A percentile compares a stretch with the other conserved stretches of the same genome.
Evolutionary conservation across 495 filamentous ascomycete genomes (phyloP).

Genomic region (Terfezia boudieri): DNA sequence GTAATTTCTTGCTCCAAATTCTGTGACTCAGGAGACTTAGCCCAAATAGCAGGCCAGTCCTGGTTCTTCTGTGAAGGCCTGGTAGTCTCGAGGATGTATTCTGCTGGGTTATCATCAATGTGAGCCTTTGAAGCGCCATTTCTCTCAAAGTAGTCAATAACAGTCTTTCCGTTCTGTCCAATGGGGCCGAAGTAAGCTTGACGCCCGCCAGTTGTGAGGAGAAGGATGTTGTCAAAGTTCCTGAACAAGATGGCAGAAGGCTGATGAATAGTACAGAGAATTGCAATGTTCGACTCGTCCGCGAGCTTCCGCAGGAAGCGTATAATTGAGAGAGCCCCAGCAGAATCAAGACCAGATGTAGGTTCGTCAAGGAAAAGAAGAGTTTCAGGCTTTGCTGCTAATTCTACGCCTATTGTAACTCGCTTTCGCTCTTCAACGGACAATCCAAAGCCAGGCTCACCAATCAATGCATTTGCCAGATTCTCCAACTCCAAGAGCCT

Average conservation of each 20-base stretch:
- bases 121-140: constrained; percentile 28
- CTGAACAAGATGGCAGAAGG: constrained; percentile 49
- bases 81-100: constrained; percentile 22
- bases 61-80: constrained; percentile 29
- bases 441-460: constrained; percentile 30
- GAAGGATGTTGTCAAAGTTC: constrained; percentile 55
- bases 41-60: constrained; percentile 56
- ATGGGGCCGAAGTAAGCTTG: constrained; percentile 56
- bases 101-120: constrained; percentile 26
- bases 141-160: constrained; percentile 19
- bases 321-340: constrained; percentile 63
- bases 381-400: constrained; percentile 65
- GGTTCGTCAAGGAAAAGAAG: constrained; percentile 69
- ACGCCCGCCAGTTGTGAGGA: constrained; percentile 45
- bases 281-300: constrained; percentile 36
- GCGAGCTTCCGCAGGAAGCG: constrained; percentile 67
- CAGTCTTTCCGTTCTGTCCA: constrained; percentile 33
- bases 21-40: constrained; percentile 33
- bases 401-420: constrained; percentile 78
- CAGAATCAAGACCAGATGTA: constrained; percentile 54
- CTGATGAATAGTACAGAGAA: constrained; percentile 70
- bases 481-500: constrained; percentile 34
- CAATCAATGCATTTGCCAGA: constrained; percentile 33
- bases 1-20: constrained; percentile 36
- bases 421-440: constrained; percentile 41